Conservation (phyloP, 352 stramenopile species). For the Phytophthora pinifolia region DNA sequence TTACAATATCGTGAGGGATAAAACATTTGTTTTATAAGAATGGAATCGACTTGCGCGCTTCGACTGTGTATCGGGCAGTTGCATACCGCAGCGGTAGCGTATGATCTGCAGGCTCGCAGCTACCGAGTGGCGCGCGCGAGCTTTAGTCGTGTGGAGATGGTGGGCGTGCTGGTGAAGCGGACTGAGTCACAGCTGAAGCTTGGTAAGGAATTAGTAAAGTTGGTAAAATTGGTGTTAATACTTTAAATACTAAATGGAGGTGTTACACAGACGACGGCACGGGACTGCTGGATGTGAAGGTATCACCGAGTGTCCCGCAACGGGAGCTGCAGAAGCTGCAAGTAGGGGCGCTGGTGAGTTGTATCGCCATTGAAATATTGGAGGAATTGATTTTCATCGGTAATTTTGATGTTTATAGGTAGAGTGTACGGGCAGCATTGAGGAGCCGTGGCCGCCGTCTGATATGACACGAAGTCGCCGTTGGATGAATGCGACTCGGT, state of each 20-base stretch:
- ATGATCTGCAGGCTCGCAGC: constrained; percentile 12
- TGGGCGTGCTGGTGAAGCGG: constrained; percentile 34
- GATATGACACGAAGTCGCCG: constrained; percentile 17
- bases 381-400: neutral
- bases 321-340: constrained; percentile 19
- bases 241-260: constrained; percentile 3
- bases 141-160: constrained; percentile 33
- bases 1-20: neutral
- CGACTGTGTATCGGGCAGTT: constrained; percentile 38
- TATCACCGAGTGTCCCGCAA: constrained; percentile 5
- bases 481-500: constrained; percentile 43
- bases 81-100: constrained; percentile 17
- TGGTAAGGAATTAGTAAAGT: constrained; percentile 24
- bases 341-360: constrained; percentile 34
- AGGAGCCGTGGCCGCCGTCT: constrained; percentile 26
- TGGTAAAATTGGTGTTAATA: neutral
- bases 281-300: constrained; percentile 28
- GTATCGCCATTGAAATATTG: neutral
- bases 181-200: constrained; percentile 27
- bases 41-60: constrained; percentile 27
- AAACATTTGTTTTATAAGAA: constrained; percentile 8
- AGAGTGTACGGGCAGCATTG: constrained; percentile 38
- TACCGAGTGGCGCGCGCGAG: constrained; percentile 21
- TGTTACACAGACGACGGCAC: constrained; percentile 41
- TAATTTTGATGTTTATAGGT: too few species aligned